Evolutionary conservation across 352 stramenopile species (phyloP), one percentile per base, ranked within the genome.

Genomic region (Pythium sp.): DNA sequence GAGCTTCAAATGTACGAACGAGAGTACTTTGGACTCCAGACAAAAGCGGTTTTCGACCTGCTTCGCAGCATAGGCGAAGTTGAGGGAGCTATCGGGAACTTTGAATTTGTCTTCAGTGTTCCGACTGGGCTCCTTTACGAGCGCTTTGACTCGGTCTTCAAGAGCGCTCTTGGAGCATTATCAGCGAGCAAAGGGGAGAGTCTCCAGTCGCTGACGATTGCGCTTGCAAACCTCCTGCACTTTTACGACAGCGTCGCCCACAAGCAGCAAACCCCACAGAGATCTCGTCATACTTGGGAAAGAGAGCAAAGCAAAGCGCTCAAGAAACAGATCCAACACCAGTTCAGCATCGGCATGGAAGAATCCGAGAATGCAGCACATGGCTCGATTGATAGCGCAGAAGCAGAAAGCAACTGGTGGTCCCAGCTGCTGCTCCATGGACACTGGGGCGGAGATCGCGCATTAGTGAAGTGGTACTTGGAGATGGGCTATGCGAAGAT

Each of bases 391-490:
- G 56, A 62, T 20, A 73, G 14, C 5, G 18, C 5, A 3, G 2
- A n/a, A 3, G 24, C 58, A 38, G 5, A 47, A 12, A 30, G 22
- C 4, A 56, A 57, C 7, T 81, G 70, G 46, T 92, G 82, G 81
- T 64, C 71, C 11, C 59, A 62, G 22, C 74, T 94, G 51, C 74
- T 94, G 47, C 67, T 71, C 9, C 76, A 69, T 12, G 84, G 86
- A 5, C n/a, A 61, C 1, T 92, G 84, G 84, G 63, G 75, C 22
- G 64, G 78, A 55, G 65, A 63, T 38, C 18, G 30, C 28, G 26
- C 5, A n/a, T 63, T 91, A 11, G 56, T 91, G 55, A 67, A 58
- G 46, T 94, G 84, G 84, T 91, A 91, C 62, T 72, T 73, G 18
- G 66, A 72, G 2, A 61, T 81, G 36, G 80, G 75, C 18, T 94